Evolutionary conservation across 805 yeast species (phyloP).

Genomic region (Saturnispora zaruensis): DNA sequence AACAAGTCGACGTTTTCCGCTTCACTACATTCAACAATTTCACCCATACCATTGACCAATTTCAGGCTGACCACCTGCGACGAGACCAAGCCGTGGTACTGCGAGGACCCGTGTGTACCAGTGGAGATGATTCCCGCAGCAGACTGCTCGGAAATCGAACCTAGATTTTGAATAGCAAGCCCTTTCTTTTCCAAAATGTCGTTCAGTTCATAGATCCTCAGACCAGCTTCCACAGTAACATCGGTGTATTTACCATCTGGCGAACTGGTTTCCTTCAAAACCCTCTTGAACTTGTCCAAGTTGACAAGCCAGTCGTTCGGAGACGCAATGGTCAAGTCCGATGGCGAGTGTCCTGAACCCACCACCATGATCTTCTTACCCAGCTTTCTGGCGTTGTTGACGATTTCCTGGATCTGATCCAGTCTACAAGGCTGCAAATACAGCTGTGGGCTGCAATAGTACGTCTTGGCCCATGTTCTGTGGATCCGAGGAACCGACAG

Average conservation of each 20-base stretch:
- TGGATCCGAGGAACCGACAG: slow-evolving; percentile 39
- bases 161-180: slow-evolving; percentile 81
- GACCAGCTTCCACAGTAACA: slow-evolving; percentile 91
- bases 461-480: slow-evolving; percentile 88
- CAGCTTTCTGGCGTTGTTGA: slow-evolving; percentile 50
- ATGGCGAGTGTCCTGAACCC: slow-evolving; percentile 95
- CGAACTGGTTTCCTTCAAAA: slow-evolving; percentile 37
- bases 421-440: slow-evolving; percentile 68
- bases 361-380: slow-evolving; percentile 69
- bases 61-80: slow-evolving; percentile 79
- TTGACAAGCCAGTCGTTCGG: slow-evolving; percentile 76
- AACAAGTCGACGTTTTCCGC: slow-evolving; percentile 57
- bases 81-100: slow-evolving; percentile 82
- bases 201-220: slow-evolving; percentile 68
- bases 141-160: slow-evolving; percentile 89
- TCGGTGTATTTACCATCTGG: slow-evolving; percentile 68
- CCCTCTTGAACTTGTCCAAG: slow-evolving; percentile 63
- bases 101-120: slow-evolving; percentile 95
- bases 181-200: slow-evolving; percentile 52
- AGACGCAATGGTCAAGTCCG: slow-evolving; percentile 74
- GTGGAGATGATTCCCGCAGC: slow-evolving; percentile 94
- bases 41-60: slow-evolving; percentile 69
- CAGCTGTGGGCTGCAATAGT: slow-evolving; percentile 63
- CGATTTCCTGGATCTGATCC: slow-evolving; percentile 61
- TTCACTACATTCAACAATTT: slow-evolving; percentile 57